Percentiles rank a stretch among this genome's conserved stretches.
These are phyloP conservation scores for Candida sonorensis DNA, from an alignment of 805 yeast species.

Conservation along the genomic window DNA sequence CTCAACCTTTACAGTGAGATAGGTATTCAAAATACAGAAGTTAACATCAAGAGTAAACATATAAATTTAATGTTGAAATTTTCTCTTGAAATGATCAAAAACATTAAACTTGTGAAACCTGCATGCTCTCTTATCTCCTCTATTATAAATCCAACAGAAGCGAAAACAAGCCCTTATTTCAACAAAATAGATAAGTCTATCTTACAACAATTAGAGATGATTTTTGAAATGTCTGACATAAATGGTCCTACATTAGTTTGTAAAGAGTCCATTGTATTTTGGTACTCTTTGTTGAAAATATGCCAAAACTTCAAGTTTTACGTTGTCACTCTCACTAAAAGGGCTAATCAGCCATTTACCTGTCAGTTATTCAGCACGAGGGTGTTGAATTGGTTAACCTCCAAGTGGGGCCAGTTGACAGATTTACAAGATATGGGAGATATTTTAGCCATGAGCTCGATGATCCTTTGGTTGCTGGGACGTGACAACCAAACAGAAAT, in stretches of 20 bases:
- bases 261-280: slow-evolving; percentile 43
- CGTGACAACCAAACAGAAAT: not conserved
- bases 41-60: slow-evolving; percentile 2
- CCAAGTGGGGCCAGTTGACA: slow-evolving; percentile 35
- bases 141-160: slow-evolving; percentile 3
- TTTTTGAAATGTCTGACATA: slow-evolving; percentile 48
- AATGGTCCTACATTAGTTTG: slow-evolving; percentile 51
- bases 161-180: slow-evolving; percentile 2
- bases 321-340: no score
- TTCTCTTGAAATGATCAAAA: slow-evolving; percentile 32
- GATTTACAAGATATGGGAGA: slow-evolving; percentile 4
- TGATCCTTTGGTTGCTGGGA: slow-evolving; percentile 41
- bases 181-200: slow-evolving; percentile 32
- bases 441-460: slow-evolving; percentile 22
- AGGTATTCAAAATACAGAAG: no score
- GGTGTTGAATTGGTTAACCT: slow-evolving; percentile 44
- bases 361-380: slow-evolving; percentile 19
- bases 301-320: slow-evolving; percentile 29
- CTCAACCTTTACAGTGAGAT: no score
- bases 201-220: slow-evolving; percentile 38
- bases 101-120: slow-evolving; percentile 16
- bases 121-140: slow-evolving; percentile 29
- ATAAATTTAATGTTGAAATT: slow-evolving; percentile 28
- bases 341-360: no score
- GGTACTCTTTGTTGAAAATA: slow-evolving; percentile 39